A percentile compares a stretch with the other conserved stretches of the same genome.
Conservation (phyloP, 495 filamentous ascomycete genomes). For the Neurospora pannonica region DNA sequence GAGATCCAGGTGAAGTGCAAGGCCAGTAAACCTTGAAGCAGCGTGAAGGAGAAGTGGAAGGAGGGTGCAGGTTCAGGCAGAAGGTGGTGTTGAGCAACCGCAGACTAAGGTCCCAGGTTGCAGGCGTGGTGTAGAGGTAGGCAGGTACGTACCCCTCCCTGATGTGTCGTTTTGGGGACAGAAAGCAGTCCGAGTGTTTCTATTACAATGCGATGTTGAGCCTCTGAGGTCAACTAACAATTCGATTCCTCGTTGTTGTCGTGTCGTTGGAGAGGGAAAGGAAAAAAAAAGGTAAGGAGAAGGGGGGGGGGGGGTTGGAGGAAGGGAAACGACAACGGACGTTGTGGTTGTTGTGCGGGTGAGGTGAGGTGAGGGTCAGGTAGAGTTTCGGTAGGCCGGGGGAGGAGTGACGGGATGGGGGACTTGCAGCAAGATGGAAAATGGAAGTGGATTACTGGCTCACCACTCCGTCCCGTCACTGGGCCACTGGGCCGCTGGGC, state of each 20-base stretch:
- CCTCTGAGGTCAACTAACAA: background rate
- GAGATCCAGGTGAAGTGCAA: background rate
- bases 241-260: background rate
- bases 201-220: background rate
- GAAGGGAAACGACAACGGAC: background rate
- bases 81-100: background rate
- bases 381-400: background rate
- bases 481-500: background rate
- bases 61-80: background rate
- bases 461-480: background rate
- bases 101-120: background rate
- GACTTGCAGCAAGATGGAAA: background rate
- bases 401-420: background rate
- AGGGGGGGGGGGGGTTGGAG: background rate
- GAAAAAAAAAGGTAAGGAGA: background rate
- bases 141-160: background rate
- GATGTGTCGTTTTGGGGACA: background rate
- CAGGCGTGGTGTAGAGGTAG: background rate
- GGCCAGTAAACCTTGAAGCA: background rate
- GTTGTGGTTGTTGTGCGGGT: background rate
- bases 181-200: background rate
- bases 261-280: background rate
- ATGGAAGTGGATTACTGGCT: background rate
- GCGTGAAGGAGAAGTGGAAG: background rate
- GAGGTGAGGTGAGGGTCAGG: background rate